Evolutionary conservation across 176 grass and related monocot genomes (phyloP), one percentile per base, ranked within the genome.

Genomic region (Calamus simplicifolius): DNA sequence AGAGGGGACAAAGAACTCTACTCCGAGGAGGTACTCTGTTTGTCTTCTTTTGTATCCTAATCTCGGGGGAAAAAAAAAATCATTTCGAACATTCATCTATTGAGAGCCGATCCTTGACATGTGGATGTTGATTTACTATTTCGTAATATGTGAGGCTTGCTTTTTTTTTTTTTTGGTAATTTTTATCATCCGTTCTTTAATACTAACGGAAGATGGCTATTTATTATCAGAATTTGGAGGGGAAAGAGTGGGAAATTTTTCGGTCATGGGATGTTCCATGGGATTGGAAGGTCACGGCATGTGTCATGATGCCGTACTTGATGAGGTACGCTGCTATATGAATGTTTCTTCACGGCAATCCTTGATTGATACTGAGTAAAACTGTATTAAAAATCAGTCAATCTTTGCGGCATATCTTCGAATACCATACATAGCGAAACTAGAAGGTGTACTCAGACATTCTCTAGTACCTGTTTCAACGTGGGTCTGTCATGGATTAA

Each of bases 251-350:
- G 16, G 3, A 13, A 30, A 35, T 30, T 16, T 60, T 35, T 14
- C 26, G 58, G 25, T 5, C 58, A 30, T 38, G 58, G 58, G 16
- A 29, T 29, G 58, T 60, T 8, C 58, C 58, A 30, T 60, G 58
- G 58, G 58, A 60, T 30, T 60, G 58, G 58, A 60, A 60, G 58
- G 28, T 60, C 16, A 30, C 28, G 12, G 58, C 27, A 1, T 60
- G 26, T 16, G 58, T 60, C 27, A 60, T 60, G 58, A 60, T 60
- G 58, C 58, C 58, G 17, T 60, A 60, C 29, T 23, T 60, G 58
- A 60, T 60, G 28, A 60, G 58, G 58, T 60, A 60, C 19, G 58
- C 27, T 10, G 28, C 26, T 30, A n/a, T 28, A 1, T 12, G 18
- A 23, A 4, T 56, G 3, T 56, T 56, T 58, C 21, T 43, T 12